Percentiles rank a stretch among this genome's conserved stretches.
Evolutionary conservation across 1,284 basidiomycete species (phyloP).

Genomic region (Pseudozyma thailandica): DNA sequence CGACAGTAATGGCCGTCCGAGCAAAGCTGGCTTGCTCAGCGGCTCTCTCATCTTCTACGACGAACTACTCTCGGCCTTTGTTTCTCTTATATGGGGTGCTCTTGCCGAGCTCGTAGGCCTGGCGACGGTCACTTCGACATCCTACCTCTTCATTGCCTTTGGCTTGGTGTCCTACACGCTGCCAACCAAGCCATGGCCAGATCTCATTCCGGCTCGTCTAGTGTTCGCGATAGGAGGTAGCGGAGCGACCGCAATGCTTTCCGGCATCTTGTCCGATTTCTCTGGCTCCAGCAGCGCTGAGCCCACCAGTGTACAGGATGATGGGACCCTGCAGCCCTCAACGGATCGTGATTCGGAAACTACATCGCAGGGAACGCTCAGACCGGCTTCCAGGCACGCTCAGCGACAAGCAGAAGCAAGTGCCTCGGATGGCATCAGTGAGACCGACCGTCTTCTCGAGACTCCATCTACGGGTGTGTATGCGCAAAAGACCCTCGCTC

Average conservation of each 20-base stretch:
- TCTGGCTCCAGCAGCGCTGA: constrained; percentile 9
- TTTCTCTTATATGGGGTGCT: constrained; percentile 53
- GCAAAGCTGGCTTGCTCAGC: constrained; percentile 49
- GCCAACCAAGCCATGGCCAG: constrained; percentile 49
- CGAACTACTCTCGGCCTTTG: constrained; percentile 50
- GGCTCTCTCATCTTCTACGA: constrained; percentile 58
- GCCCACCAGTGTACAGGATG: too few relatives aligned
- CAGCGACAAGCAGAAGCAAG: not conserved
- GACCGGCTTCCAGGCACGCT: not conserved
- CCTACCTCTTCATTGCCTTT: constrained; percentile 45
- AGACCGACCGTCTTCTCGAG: not conserved
- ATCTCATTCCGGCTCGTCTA: constrained; percentile 46
- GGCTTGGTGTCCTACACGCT: constrained; percentile 47
- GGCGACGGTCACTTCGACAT: constrained; percentile 35
- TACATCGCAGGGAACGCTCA: constrained; percentile 6
- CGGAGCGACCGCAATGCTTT: constrained; percentile 55
- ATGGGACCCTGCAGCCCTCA: not conserved
- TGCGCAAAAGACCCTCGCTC: too few relatives aligned
- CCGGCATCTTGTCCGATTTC: constrained; percentile 34
- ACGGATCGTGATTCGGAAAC: constrained; percentile 4
- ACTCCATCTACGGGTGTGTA: too few relatives aligned
- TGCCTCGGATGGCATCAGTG: not conserved
- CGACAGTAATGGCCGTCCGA: constrained; percentile 2
- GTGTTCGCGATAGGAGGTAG: constrained; percentile 55
- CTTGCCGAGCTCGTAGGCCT: constrained; percentile 45